phyloP scores from a whole-genome alignment of 108 stramenopile genomes.

The Pseudonitzschia pungens region DNA sequence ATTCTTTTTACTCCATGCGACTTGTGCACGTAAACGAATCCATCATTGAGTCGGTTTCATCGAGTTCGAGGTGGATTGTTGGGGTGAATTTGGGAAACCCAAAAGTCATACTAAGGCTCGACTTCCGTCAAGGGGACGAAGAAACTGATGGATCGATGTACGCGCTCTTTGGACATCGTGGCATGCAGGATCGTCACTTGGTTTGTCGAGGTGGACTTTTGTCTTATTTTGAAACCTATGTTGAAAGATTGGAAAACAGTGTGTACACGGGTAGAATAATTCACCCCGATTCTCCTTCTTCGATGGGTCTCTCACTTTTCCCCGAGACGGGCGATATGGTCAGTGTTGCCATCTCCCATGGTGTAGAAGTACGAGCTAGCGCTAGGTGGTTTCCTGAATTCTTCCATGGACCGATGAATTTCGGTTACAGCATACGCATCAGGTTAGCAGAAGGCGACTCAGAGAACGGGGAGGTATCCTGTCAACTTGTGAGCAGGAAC shows the following conservation, averaged over 20 bases:
- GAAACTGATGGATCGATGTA: not conserved
- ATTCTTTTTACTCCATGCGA: conserved; percentile 20
- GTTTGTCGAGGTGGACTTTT: conserved; percentile 16
- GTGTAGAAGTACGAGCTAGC: conserved; percentile 22
- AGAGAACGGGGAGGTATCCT: not conserved
- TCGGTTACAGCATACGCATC: conserved; percentile 26
- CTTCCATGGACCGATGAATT: conserved; percentile 7
- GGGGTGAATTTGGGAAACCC: conserved; percentile 9
- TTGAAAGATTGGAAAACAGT: conserved; percentile 10
- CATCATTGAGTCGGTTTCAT: not conserved
- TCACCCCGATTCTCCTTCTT: conserved; percentile 9
- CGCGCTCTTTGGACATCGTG: not conserved
- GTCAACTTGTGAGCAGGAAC: conserved; percentile 18
- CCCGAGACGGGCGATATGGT: conserved; percentile 13
- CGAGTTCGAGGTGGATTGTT: not conserved
- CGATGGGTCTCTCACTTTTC: conserved; percentile 14
- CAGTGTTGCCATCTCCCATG: conserved; percentile 5
- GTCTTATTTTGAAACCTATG: conserved; percentile 15
- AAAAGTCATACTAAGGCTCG: not conserved
- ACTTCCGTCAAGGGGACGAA: not conserved
- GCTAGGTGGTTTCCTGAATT: conserved; percentile 26
- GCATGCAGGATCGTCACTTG: not conserved
- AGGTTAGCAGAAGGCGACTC: not conserved
- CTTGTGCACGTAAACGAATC: conserved; percentile 18
- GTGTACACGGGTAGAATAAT: conserved; percentile 1